Base-by-base conservation (phyloP, 2,329 filamentous ascomycete genomes). In the Fusarium pseudoanthophilum region DNA sequence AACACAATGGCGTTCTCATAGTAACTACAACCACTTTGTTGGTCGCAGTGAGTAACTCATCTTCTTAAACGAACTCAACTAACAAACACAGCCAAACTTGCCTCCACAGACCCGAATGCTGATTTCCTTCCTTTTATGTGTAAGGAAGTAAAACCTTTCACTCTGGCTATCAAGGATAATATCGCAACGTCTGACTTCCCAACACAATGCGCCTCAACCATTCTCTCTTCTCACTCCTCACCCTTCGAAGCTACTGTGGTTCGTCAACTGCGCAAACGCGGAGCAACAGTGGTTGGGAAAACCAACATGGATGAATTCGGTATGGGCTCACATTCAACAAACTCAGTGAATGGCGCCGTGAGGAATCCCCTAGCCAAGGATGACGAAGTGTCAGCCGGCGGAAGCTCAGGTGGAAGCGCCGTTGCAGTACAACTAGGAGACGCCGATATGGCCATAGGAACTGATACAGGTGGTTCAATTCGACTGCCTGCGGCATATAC, bases 301-400 rank as follows among this genome's bases (percentile, higher is more conserved):
- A 95, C 94, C 5, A 97, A 97, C 80, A 91, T 98, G 86, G 96
- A 98, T 83, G 96, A 97, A 80, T 97, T 97, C 80, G 95, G 95
- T 34, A 97, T 97, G 95, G 95, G 95, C 5, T 97, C 94, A 14
- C 92, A 97, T 76, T 95, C 94, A 4, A 84, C 84, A 58, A 91
- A 92, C 77, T 95, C 94, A 2, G 83, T 86, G 61, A 90, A 91
- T 76, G 93, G 93, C 4, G 80, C 89, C 2, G 92, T 95, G 9
- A 84, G 80, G 59, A 91, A 88, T 69, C 84, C 83, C 13, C 81
- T 84, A 59, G 83, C 78, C 3, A 67, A 77, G 48, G 80, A 79
- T 51, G 64, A 78, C 26, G 60, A 83, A 65, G 80, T 90, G 32
- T 96, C 94, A 2, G 92, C 93, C 0, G 95, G 95, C 42, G 95